Evolutionary conservation across 495 filamentous ascomycete genomes (phyloP), one percentile per base, ranked within the genome.

Genomic region (Cercophora newfieldiana): DNA sequence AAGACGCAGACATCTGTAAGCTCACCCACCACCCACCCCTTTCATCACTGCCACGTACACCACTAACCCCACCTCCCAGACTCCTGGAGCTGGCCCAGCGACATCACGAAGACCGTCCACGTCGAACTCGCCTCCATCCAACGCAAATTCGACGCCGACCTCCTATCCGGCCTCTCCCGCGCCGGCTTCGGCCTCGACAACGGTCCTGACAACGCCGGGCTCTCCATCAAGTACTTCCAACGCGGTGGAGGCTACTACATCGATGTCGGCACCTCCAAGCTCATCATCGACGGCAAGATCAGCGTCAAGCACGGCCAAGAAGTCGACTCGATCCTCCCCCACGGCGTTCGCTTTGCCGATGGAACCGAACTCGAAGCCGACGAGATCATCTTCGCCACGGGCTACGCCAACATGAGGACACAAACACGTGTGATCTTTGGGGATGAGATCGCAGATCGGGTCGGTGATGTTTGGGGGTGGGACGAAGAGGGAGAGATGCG

Each of bases 351-450:
- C 8, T 87, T 97, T 57, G 83, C 79, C 0, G 90, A 95, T 70
- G 91, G 90, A 0, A 82, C 80, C 0, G 81, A 83, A 64, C 74
- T 95, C 0, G 82, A 89, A 62, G 91, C 91, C 0, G 92, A 96
- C 68, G 90, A 91, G 76, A 88, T 96, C 63, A 81, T 95, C 12
- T 88, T 94, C 66, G 92, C 92, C 14, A 96, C 92, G 16, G 92
- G 92, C 0, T 96, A 93, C 74, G 78, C 87, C 63, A 93, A 93
- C 70, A 97, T 95, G 91, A 78, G 84, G 48, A 87, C 86, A 0
- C 79, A 81, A 8, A 81, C 85, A 14, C 75, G 87, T 5, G 76
- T 68, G 24, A 88, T 94, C 51, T 88, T 97, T 59, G 91, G 91
- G 0, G 87, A 91, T 56, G 83, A 85, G 33, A 76, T 94, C 18